A percentile compares a stretch with the other conserved stretches of the same genome.
Evolutionary conservation across 2,329 filamentous ascomycete genomes (phyloP).

Genomic region (Didymella lethalis): DNA sequence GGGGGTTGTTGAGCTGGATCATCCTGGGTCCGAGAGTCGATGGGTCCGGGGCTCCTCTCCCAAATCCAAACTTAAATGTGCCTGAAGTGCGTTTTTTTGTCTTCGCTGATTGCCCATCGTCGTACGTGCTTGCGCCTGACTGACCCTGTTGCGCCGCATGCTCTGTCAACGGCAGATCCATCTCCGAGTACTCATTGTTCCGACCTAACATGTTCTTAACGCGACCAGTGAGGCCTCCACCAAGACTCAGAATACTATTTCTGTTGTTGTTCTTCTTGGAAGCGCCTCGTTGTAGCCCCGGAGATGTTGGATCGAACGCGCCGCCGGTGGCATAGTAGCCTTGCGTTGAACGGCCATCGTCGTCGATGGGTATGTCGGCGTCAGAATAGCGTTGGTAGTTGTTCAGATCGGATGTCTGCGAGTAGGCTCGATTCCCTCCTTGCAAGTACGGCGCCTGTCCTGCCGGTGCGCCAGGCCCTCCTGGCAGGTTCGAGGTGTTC

Average conservation of each 20-base stretch:
- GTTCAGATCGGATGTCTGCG: conserved; percentile 80
- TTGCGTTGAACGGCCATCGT: conserved; percentile 78
- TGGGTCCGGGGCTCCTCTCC: conserved; percentile 82
- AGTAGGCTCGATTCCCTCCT: conserved; percentile 59
- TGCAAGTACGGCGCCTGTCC: conserved; percentile 47
- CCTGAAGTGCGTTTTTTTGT: conserved; percentile 56
- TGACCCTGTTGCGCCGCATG: conserved; percentile 61
- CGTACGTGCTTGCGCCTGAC: conserved; percentile 52
- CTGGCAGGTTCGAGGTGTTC: conserved; percentile 52
- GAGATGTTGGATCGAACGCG: conserved; percentile 63
- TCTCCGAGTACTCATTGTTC: conserved; percentile 88
- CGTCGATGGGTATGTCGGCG: conserved; percentile 80
- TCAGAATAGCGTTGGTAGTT: conserved; percentile 95
- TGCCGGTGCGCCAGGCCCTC: conserved; percentile 53
- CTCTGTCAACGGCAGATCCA: conserved; percentile 95
- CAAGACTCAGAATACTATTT: conserved; percentile 87
- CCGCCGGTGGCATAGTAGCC: conserved; percentile 77
- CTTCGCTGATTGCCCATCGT: conserved; percentile 37
- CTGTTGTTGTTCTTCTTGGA: conserved; percentile 72
- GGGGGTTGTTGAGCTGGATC: conserved; percentile 95
- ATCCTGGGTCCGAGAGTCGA: conserved; percentile 89
- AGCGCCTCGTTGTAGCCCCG: conserved; percentile 56
- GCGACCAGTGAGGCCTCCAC: conserved; percentile 84
- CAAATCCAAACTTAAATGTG: conserved; percentile 93
- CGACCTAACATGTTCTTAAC: conserved; percentile 93